phyloP scores from a whole-genome alignment of 192 early-diverging fungal genomes.

The Coemansia sp. region DNA sequence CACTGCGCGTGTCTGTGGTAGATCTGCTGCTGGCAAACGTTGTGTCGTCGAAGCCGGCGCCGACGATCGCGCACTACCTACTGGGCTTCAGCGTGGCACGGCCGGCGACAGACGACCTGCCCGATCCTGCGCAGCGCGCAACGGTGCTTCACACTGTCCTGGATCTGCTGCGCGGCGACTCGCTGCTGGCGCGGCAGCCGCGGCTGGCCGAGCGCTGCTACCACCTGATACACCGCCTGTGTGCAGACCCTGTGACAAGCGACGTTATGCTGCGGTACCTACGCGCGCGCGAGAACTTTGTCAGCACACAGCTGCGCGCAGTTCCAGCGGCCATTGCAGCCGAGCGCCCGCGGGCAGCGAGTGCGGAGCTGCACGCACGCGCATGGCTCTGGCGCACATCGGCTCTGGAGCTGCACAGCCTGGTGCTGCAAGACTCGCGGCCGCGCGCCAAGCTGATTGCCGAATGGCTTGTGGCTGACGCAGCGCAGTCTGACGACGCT shows the following conservation, averaged over 20 bases:
- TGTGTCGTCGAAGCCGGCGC: conserved; percentile 51
- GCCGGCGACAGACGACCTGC: conserved; percentile 40
- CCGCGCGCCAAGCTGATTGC: conserved; percentile 42
- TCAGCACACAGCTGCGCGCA: conserved; percentile 60
- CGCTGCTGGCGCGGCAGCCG: conserved; percentile 71
- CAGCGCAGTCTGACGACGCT: conserved; percentile 14
- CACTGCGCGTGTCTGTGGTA: conserved; percentile 78
- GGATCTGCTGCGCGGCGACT: conserved; percentile 56
- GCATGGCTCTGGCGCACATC: conserved; percentile 87
- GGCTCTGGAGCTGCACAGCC: conserved; percentile 84
- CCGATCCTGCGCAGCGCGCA: conserved; percentile 42
- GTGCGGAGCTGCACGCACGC: conserved; percentile 73
- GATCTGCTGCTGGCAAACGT: conserved; percentile 83
- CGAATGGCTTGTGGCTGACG: conserved; percentile 50
- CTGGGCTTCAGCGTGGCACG: conserved; percentile 72
- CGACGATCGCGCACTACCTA: conserved; percentile 86
- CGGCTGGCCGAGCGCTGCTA: conserved; percentile 85
- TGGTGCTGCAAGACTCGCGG: conserved; percentile 51
- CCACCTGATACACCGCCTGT: conserved; percentile 81
- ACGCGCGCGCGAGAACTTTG: conserved; percentile 75
- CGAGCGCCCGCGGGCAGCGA: conserved; percentile 21
- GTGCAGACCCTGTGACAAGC: conserved; percentile 66
- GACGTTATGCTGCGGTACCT: conserved; percentile 74
- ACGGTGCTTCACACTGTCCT: conserved; percentile 66
- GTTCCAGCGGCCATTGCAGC: conserved; percentile 24